phyloP scores from a whole-genome alignment of 345 rosid species.

The thale cress (Arabidopsis thaliana) region DNA sequence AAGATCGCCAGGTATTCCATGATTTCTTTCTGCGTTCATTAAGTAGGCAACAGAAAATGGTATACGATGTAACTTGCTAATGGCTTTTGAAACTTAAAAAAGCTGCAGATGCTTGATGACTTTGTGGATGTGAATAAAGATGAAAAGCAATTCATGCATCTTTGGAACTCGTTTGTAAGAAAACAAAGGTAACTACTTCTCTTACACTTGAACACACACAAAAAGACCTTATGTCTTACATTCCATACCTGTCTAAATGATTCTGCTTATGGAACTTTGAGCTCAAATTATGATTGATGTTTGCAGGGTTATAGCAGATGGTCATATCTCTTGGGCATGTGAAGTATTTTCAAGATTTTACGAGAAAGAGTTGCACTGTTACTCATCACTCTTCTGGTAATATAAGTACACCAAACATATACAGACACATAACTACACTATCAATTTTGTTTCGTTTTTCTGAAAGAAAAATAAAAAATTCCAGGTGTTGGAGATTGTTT shows the following conservation, averaged over 20 bases:
- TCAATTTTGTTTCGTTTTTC: neutral
- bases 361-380: constrained; percentile 54
- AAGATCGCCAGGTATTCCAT: constrained; percentile 81
- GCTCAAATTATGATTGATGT: neutral
- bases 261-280: constrained; percentile 10
- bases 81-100: constrained; percentile 26
- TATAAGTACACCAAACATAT: neutral
- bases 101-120: constrained; percentile 94
- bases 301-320: constrained; percentile 89
- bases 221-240: neutral
- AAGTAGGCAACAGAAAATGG: neutral
- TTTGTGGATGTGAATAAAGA: constrained; percentile 87
- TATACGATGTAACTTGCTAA: constrained; percentile 24
- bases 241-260: neutral
- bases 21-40: neutral
- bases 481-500: constrained; percentile 89
- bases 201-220: neutral
- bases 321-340: constrained; percentile 95
- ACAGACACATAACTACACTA: neutral
- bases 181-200: constrained; percentile 66
- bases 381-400: constrained; percentile 74
- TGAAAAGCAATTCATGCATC: constrained; percentile 88
- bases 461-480: neutral
- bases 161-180: constrained; percentile 94
- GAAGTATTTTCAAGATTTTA: constrained; percentile 85